Base-by-base conservation (phyloP, 805 yeast genomes). In the Candida parachauliodes region DNA sequence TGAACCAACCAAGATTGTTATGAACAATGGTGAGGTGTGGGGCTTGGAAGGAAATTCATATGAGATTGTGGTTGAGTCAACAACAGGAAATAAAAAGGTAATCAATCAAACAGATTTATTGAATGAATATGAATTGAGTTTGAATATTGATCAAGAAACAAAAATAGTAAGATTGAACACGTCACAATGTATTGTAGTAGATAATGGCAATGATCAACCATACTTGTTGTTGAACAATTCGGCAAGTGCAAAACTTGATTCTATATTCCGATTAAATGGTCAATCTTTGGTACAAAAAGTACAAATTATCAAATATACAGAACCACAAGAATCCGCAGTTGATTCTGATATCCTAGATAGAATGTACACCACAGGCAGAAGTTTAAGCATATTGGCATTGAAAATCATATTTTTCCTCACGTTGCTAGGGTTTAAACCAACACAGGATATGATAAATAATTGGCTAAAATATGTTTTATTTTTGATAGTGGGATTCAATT, bases 151-250 rank as follows among this genome's bases (percentile, higher is more conserved):
- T 9, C 40, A 36, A 4, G 37, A 35, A 8, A 36, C 29, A 4
- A 32, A 40, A 19, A 33, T 19, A 4, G 59, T 55, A 2, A 39
- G 40, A 2, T 52, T 70, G 36, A 57, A 57, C 31, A 51, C 68
- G 0, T 66, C 69, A 17, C 73, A 71, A 32, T 68, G 74, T 45
- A 67, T 70, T 9, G 42, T 70, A 5, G 75, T 69, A 19, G 57
- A 60, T 26, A 45, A 52, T 9, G 51, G 48, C 2, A 17, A 21
- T n/a, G 49, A 45, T 10, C 54, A 50, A 10, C 72, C 74, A 4
- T 71, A 70, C 36, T 27, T 70, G 2, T 48, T 70, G 28, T 28
- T 71, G 3, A 68, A 57, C 38, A 57, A 60, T n/a, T 42, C 65
- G 2, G 77, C 66, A 0, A 42, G 50, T 9, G 52, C 61, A 2